Evolutionary conservation across 176 grass and related monocot genomes (phyloP).

Genomic region (Rhynchospora pubera): DNA sequence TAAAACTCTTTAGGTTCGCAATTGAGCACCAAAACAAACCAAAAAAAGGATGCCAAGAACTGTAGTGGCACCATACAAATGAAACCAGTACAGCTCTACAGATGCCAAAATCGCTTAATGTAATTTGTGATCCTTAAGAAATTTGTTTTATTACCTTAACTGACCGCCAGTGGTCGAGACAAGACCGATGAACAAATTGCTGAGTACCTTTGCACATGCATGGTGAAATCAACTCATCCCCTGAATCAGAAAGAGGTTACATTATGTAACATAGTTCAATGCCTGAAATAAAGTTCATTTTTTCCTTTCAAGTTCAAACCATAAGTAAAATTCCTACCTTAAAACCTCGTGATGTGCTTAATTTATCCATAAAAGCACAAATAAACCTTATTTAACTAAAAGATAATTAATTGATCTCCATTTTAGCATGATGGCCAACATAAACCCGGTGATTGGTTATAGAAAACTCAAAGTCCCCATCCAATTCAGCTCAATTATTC

Average conservation of each 20-base stretch:
- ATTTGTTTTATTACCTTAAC: slow-evolving; percentile 51
- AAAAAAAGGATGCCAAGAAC: background rate
- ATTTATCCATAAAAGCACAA: background rate
- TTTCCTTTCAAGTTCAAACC: background rate
- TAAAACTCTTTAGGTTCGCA: background rate
- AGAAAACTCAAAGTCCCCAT: background rate
- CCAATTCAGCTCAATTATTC: background rate
- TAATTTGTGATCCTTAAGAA: background rate
- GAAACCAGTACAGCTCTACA: background rate
- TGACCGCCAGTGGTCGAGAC: slow-evolving; percentile 98
- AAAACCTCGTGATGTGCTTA: background rate
- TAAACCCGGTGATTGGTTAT: background rate
- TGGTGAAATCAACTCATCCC: slow-evolving; percentile 95
- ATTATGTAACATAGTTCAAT: background rate
- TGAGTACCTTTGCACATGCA: slow-evolving; percentile 99
- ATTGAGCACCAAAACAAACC: background rate
- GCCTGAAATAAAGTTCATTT: background rate
- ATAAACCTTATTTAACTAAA: background rate
- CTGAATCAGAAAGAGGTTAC: slow-evolving; percentile 29
- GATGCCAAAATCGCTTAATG: background rate
- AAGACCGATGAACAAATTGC: slow-evolving; percentile 94
- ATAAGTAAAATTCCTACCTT: background rate
- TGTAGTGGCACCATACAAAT: background rate
- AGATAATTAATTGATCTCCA: background rate
- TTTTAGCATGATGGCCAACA: background rate